A percentile compares a stretch with the other conserved stretches of the same genome.
Evolutionary conservation across 1,284 basidiomycete genomes (phyloP).

Genomic region (Ceratobasidium sp.): DNA sequence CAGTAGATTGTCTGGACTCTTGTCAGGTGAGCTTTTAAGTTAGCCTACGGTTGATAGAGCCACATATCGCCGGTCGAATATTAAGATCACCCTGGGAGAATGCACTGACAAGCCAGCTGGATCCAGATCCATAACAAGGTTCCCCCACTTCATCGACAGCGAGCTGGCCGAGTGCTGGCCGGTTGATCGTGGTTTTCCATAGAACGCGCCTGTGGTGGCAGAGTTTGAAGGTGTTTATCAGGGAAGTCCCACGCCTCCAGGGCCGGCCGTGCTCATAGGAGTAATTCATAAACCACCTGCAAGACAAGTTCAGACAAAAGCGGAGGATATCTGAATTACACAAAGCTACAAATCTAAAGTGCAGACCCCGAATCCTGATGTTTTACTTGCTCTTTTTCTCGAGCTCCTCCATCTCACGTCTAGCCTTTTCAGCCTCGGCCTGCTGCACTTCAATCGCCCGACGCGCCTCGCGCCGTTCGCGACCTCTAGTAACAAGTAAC

Average conservation of each 20-base stretch:
- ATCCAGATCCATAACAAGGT: not conserved
- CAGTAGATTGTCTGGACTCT: not conserved
- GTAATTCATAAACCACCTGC: not conserved
- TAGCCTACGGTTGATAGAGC: not conserved
- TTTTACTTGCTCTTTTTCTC: conserved; percentile 49
- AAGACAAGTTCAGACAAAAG: not conserved
- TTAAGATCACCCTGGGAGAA: not conserved
- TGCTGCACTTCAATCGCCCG: conserved; percentile 57
- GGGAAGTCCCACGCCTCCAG: no score
- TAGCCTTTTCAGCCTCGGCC: conserved; percentile 42
- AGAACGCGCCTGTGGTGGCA: no score
- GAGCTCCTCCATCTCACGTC: conserved; percentile 38
- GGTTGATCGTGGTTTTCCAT: no score
- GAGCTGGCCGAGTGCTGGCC: no score
- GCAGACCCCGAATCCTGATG: not conserved
- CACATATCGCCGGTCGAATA: not conserved
- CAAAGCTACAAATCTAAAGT: conserved; percentile 30
- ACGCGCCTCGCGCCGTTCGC: conserved; percentile 74
- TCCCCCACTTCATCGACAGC: not conserved
- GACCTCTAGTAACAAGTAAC: conserved; percentile 84
- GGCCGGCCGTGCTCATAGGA: not conserved
- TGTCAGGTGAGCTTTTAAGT: not conserved
- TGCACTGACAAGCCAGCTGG: not conserved
- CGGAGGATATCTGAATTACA: conserved; percentile 22
- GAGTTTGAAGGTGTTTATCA: no score